Conservation (phyloP, 1,139 yeast species). For the Diutina catenulata region DNA sequence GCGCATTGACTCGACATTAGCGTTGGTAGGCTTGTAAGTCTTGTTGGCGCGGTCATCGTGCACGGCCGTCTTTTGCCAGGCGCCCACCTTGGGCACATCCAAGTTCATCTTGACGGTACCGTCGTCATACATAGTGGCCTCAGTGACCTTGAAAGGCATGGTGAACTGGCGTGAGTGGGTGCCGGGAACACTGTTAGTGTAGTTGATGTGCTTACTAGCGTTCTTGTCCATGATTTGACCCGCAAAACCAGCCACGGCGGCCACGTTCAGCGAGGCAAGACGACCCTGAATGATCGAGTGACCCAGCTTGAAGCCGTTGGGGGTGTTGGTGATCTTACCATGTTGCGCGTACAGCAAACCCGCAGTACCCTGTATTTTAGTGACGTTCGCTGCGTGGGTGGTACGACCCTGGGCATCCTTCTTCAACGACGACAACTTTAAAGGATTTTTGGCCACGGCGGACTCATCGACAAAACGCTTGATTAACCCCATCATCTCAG, state of each 20-base stretch:
- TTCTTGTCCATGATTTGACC: slow-evolving; percentile 20
- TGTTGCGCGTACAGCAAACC: slow-evolving; percentile 61
- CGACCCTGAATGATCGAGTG: slow-evolving; percentile 60
- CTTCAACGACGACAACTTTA: neutral
- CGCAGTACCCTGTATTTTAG: slow-evolving; percentile 48
- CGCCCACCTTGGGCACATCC: slow-evolving; percentile 29
- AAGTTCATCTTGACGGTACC: slow-evolving; percentile 30
- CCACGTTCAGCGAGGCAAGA: slow-evolving; percentile 35
- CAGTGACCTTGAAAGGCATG: slow-evolving; percentile 31
- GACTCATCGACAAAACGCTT: neutral
- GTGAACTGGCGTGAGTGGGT: slow-evolving; percentile 34
- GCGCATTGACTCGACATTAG: no score
- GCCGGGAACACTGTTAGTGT: slow-evolving; percentile 29
- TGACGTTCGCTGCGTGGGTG: neutral
- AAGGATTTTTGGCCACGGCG: neutral
- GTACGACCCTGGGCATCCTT: slow-evolving; percentile 1
- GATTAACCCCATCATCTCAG: neutral
- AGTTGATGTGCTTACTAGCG: slow-evolving; percentile 28
- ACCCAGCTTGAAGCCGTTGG: slow-evolving; percentile 56
- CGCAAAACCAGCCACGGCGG: slow-evolving; percentile 11
- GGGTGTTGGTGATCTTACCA: slow-evolving; percentile 65
- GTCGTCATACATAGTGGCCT: slow-evolving; percentile 25
- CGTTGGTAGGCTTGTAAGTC: no score
- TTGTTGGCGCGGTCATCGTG: no score
- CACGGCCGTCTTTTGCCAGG: no score